These are phyloP conservation scores for Gnaphalium uliginosum DNA, from an alignment of 129 eudicot genomes.

Conservation along the genomic window DNA sequence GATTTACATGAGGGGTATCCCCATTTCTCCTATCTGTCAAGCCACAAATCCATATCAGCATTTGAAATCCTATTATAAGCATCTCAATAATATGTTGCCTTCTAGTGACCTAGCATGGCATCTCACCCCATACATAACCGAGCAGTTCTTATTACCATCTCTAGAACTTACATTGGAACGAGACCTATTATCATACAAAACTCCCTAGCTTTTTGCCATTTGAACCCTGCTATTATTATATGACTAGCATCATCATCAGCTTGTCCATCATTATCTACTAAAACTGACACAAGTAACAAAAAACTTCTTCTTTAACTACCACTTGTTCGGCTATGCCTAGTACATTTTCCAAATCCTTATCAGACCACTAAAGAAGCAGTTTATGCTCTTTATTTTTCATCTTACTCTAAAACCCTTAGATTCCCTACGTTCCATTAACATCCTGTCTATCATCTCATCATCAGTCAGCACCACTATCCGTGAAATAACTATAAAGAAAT, in stretches of 20 bases:
- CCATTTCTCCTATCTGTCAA: background rate
- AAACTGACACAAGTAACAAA: background rate
- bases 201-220: background rate
- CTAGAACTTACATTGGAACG: background rate
- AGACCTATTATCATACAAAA: too few relatives aligned
- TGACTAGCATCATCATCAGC: constrained; percentile 6
- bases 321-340: background rate
- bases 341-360: background rate
- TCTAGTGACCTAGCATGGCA: background rate
- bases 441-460: background rate
- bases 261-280: background rate
- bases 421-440: background rate
- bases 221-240: background rate
- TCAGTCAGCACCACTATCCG: background rate
- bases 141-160: background rate
- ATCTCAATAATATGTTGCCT: background rate
- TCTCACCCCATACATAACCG: background rate
- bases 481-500: background rate
- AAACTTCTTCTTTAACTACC: background rate
- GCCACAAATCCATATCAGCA: background rate
- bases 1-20: background rate
- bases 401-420: constrained; percentile 1
- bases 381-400: background rate
- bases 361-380: background rate
- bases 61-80: background rate